A percentile compares a stretch with the other conserved stretches of the same genome.
These are phyloP conservation scores for Calonectria naviculata DNA, from an alignment of 2,329 filamentous ascomycete species.

Conservation along the genomic window DNA sequence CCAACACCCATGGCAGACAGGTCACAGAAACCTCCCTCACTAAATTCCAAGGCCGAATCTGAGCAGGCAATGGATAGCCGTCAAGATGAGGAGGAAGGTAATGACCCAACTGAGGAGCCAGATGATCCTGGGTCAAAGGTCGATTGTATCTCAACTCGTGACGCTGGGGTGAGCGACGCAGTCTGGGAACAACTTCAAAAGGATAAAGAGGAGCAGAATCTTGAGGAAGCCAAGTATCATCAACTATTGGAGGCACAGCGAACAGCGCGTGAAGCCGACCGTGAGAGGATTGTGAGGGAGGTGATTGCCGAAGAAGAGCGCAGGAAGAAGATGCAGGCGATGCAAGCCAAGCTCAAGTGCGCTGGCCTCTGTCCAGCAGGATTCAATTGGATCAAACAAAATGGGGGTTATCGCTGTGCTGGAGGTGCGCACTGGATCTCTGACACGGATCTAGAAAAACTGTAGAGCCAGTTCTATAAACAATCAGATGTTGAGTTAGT, in stretches of 20 bases:
- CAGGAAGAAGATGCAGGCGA: constrained; percentile 50
- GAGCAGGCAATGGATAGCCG: not conserved
- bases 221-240: constrained; percentile 50
- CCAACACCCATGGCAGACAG: fast-evolving
- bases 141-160: constrained; percentile 49
- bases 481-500: too few relatives aligned
- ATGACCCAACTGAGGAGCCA: constrained; percentile 20
- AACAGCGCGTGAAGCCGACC: constrained; percentile 41
- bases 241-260: constrained; percentile 45
- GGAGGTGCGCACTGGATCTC: constrained; percentile 66
- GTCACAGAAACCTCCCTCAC: not conserved
- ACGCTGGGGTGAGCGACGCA: constrained; percentile 68
- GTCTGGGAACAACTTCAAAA: constrained; percentile 70
- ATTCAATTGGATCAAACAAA: constrained; percentile 71
- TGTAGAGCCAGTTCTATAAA: not conserved
- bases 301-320: constrained; percentile 41
- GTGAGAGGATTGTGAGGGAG: constrained; percentile 49
- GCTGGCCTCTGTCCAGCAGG: constrained; percentile 69
- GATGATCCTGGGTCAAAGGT: not conserved
- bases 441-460: constrained; percentile 19
- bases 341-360: constrained; percentile 58
- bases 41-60: not conserved
- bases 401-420: constrained; percentile 69
- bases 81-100: not conserved
- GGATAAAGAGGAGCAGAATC: constrained; percentile 55